Conservation (phyloP, 495 filamentous ascomycete species). For the Poronia punctata region DNA sequence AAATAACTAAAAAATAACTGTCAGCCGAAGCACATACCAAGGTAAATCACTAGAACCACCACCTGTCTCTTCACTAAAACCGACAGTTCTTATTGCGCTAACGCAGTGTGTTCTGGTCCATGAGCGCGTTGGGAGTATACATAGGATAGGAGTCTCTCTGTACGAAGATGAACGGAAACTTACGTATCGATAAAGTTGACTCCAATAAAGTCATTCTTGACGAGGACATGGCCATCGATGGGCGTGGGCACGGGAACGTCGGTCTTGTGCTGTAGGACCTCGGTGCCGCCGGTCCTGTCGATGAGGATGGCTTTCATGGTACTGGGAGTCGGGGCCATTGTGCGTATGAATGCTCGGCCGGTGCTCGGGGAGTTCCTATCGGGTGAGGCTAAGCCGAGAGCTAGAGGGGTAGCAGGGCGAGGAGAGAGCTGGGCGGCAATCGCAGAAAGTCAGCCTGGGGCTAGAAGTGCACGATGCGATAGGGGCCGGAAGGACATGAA, state of each 20-base stretch:
- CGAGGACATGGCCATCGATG: constrained; percentile 64
- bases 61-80: too few species aligned
- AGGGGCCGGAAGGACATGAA: constrained; percentile 1
- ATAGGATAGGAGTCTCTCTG: too few species aligned
- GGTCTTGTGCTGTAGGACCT: constrained; percentile 69
- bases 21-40: too few species aligned
- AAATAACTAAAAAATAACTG: constrained; percentile 56
- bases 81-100: too few species aligned
- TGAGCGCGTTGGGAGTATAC: too few species aligned
- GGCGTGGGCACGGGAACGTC: constrained; percentile 70
- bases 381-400: neutral
- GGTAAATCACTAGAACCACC: too few species aligned
- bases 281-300: constrained; percentile 67
- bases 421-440: constrained; percentile 4
- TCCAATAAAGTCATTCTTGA: constrained; percentile 80
- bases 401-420: neutral
- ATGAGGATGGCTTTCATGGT: constrained; percentile 74
- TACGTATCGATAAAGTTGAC: constrained; percentile 86
- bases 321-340: constrained; percentile 36
- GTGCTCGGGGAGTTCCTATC: neutral
- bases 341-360: constrained; percentile 1
- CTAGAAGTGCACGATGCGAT: constrained; percentile 2
- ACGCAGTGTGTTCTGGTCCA: too few species aligned
- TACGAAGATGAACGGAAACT: constrained; percentile 7
- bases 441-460: constrained; percentile 3